Conservation (phyloP, 495 filamentous ascomycete genomes). For the Tuber aestivum region DNA sequence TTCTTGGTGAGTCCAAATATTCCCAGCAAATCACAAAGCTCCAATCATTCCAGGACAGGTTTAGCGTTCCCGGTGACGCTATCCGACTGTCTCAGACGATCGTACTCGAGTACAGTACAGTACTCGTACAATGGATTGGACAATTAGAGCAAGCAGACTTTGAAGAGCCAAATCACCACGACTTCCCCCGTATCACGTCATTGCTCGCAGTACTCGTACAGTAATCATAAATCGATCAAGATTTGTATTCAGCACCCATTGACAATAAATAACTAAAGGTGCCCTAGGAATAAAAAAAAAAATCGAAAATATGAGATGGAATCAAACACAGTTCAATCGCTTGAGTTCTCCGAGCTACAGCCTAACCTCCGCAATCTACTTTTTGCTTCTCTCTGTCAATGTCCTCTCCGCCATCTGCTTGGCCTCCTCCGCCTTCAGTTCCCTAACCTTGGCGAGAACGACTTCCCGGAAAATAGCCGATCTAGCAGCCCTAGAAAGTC, state of each 20-base stretch:
- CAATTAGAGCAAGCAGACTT: background rate
- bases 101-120: no score
- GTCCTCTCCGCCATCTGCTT: constrained; percentile 56
- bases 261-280: constrained; percentile 9
- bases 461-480: constrained; percentile 94
- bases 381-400: constrained; percentile 29
- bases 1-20: background rate
- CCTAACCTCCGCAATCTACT: background rate
- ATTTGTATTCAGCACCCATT: constrained; percentile 9
- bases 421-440: constrained; percentile 83
- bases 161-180: background rate
- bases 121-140: background rate
- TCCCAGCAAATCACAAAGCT: background rate
- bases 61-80: background rate
- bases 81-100: background rate
- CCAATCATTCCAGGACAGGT: background rate
- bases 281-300: background rate
- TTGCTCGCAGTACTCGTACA: background rate
- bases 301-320: constrained; percentile 14
- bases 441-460: constrained; percentile 91
- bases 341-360: background rate
- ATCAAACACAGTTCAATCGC: constrained; percentile 5
- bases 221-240: background rate
- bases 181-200: background rate
- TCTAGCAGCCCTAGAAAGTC: constrained; percentile 69